These are phyloP conservation scores for Xylaria sp. DNA, from an alignment of 2,329 filamentous ascomycete genomes.

Conservation along the genomic window DNA sequence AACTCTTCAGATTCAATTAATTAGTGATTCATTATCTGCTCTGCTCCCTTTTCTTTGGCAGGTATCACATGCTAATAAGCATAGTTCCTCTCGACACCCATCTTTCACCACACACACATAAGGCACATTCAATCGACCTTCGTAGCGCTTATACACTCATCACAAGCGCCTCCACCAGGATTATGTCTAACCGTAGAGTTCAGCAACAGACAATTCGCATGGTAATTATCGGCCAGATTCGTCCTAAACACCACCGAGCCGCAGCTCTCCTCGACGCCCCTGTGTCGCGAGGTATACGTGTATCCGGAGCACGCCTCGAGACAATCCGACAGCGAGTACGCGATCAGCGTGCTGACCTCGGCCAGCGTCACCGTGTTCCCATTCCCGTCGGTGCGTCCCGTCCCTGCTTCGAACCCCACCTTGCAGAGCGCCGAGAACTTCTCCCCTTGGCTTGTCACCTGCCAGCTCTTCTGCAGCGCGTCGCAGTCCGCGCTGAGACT, in stretches of 20 bases:
- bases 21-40: no score
- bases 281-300: background rate
- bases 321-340: background rate
- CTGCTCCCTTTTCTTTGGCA: no score
- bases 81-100: no score
- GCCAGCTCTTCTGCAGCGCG: background rate
- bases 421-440: background rate
- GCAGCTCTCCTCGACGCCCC: background rate
- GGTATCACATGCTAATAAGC: no score
- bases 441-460: background rate
- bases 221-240: background rate
- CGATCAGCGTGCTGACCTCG: background rate
- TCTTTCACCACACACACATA: background rate
- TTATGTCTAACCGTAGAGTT: background rate
- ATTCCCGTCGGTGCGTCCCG: background rate
- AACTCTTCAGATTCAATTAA: no score
- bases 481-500: background rate
- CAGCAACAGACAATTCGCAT: background rate
- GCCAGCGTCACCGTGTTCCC: background rate
- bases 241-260: background rate
- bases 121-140: background rate
- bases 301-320: background rate
- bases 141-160: conserved; percentile 1
- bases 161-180: background rate
- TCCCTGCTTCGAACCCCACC: background rate